Base-by-base conservation (phyloP, 192 early-diverging fungal species). In the Podochytrium sp. region DNA sequence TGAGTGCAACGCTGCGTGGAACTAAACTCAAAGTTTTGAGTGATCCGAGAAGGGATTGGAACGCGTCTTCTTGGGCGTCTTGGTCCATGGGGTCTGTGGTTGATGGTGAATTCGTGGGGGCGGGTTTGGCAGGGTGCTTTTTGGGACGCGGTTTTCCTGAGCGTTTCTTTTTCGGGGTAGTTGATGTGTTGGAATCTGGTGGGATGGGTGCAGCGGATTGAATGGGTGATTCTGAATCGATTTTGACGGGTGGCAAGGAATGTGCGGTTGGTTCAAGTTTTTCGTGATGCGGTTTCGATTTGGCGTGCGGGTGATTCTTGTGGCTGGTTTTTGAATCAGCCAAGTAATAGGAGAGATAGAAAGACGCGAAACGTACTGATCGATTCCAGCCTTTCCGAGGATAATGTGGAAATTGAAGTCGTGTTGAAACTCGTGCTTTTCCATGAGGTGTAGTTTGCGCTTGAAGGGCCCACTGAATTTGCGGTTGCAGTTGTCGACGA, bases 401-500 rank as follows among this genome's bases (percentile, higher is more conserved):
- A 71, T 60, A 2, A 71, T 30, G 30, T 71, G 69, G 40, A 75
- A 75, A 43, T 75, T 55, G 64, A 75, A 75, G 16, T 41, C 16
- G 16, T 6, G 7, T 32, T 63, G 64, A 40, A 75, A 75, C 47
- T 43, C 4, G 40, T 75, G 74, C 27, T 51, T 57, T 10, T 52
- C 61, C 47, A 66, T 66, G 14, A 75, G 51, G 34, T 75, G 74
- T 10, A 75, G 64, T 66, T 66, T 65, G 2, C 74, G 74, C 29
- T 66, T 65, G 55, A 75, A 75, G 5, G 74, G 74, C 14, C 74
- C 74, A n/a, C 64, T 55, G 33, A 41, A 75, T 33, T 67, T 75
- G 2, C 64, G 61, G 20, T 20, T 10, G 53, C 74, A 75, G 7
- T 33, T 40, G 7, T 75, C 74, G 41, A 75, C 74, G 42, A 75